Evolutionary conservation across 495 filamentous ascomycete genomes (phyloP).

Genomic region (Chaetomium tenue): DNA sequence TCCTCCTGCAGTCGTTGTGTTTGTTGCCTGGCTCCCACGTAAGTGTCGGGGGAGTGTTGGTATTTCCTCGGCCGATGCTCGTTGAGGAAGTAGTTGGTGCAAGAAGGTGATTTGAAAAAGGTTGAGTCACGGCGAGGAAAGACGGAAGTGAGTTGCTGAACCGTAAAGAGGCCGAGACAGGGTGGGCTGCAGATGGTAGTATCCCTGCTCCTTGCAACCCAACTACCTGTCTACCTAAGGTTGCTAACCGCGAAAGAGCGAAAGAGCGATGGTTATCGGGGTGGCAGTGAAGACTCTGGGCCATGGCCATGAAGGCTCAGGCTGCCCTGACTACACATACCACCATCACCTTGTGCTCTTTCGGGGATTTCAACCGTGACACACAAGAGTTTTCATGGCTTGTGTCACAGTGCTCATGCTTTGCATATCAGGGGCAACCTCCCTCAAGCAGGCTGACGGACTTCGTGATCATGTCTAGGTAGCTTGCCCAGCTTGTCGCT

Average conservation of each 20-base stretch:
- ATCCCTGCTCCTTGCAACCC: neutral
- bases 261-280: no score
- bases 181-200: neutral
- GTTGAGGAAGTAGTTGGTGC: neutral
- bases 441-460: no score
- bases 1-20: neutral
- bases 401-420: neutral
- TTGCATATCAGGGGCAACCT: neutral
- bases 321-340: neutral
- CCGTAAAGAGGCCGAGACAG: conserved; percentile 11
- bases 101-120: neutral
- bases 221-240: neutral
- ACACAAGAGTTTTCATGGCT: neutral
- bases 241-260: neutral
- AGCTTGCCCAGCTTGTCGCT: no score
- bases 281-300: no score
- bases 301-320: no score
- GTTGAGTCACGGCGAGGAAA: neutral
- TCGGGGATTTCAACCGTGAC: neutral
- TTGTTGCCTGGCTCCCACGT: neutral
- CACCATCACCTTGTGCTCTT: neutral
- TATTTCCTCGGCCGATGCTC: neutral
- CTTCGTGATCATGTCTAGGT: neutral
- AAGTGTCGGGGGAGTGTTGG: neutral
- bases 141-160: neutral